These are phyloP conservation scores for Fomitopsis serialis DNA, from an alignment of 768 basidiomycete genomes.

Conservation along the genomic window DNA sequence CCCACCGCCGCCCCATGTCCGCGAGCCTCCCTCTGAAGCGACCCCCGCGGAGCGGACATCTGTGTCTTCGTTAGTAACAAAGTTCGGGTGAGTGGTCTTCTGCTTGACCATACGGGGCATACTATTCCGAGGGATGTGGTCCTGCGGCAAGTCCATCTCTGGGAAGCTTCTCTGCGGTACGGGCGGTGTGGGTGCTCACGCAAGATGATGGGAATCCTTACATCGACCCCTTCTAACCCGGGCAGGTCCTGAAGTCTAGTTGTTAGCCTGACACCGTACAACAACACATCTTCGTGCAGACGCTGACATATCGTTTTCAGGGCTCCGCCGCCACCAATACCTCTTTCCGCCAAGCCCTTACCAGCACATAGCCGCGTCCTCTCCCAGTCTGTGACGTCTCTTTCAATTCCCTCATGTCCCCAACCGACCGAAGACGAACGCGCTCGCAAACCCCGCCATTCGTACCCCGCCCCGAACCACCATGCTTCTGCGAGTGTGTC, in stretches of 20 bases:
- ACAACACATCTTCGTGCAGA: no score
- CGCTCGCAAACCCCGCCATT: neutral
- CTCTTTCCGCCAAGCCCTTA: neutral
- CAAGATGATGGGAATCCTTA: no score
- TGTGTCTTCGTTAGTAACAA: conserved; percentile 39
- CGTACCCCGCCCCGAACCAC: neutral
- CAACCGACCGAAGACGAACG: neutral
- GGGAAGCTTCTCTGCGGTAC: no score
- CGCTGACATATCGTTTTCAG: neutral
- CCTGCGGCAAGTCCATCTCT: no score
- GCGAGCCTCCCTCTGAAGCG: neutral
- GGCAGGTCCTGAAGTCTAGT: no score
- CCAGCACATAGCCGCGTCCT: neutral
- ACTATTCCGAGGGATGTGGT: no score
- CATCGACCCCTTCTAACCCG: no score
- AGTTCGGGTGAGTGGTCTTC: conserved; percentile 41
- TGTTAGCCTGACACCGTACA: no score
- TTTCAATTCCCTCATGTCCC: neutral
- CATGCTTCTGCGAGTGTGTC: neutral
- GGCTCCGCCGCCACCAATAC: neutral
- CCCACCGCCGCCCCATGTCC: conserved; percentile 13
- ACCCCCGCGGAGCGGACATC: neutral
- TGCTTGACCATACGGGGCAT: no score
- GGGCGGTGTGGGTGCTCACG: no score
- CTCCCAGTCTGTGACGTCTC: neutral